Evolutionary conservation across 2,329 filamentous ascomycete genomes (phyloP), one percentile per base, ranked within the genome.

Genomic region (Dactylellina drechsleri): DNA sequence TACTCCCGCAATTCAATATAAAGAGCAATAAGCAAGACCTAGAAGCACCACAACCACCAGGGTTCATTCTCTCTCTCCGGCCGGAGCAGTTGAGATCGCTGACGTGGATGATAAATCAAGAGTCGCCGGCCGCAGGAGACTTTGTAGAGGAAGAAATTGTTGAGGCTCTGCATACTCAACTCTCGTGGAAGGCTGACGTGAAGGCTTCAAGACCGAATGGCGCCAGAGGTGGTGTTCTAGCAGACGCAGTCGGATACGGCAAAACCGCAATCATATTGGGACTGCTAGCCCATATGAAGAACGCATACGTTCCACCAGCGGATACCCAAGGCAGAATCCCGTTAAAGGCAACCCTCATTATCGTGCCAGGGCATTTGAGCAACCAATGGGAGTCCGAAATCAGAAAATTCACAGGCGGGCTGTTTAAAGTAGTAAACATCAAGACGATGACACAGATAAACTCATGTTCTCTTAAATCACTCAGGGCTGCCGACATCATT

Each of bases 211-310:
- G 82, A 41, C 23, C 80, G n/a, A 57, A 82, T 61, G 41, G 72
- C 36, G 76, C 89, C 47, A 84, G 84, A 16, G 89, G 89, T 12
- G 89, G 89, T 4, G 83, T 91, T 16, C 82, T 90, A 40, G 88
- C 88, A 1, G 88, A 90, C 78, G 84, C 87, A 52, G 87, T 90
- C 40, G 88, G 87, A 0, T 91, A 89, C 78, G 89, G 89, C 0
- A 91, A 91, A 78, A 91, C 89, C 0, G 85, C 88, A 0, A 85
- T 86, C 0, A 85, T 85, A 1, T 82, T 91, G 12, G 87, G 84
- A 0, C 80, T 90, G 7, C 84, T 90, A 31, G 83, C 86, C 41
- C 80, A 81, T 2, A 83, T 85, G 52, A 83, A 83, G 31, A 72
- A 81, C 1, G 36, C 41, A 8, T 62, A 79, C 76, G n/a, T 40